Evolutionary conservation across 192 early-diverging fungal genomes (phyloP), one percentile per base, ranked within the genome.

Genomic region (Glomus cerebriforme): DNA sequence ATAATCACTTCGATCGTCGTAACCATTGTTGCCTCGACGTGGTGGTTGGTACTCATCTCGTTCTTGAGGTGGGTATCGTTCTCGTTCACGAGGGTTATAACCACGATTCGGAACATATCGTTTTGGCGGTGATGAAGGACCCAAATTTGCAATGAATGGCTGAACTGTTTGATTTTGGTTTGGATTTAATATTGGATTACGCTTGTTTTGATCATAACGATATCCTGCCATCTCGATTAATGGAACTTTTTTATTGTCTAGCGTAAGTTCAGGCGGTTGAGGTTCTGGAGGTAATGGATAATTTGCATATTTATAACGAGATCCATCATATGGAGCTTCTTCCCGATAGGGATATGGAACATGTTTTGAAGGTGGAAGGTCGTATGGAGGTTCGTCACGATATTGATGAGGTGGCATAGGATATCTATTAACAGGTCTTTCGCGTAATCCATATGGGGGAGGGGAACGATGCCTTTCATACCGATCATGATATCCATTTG

Each of bases 181-280:
- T 37, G 4, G 37, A 37, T 7, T 37, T 43, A 43, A 10, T 43
- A 34, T 75, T 10, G 29, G 15, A 37, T 35, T 70, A n/a, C 75
- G 75, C 60, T 76, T 76, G 24, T 34, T 65, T 35, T 32, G 59
- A 27, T 76, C 75, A 43, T 76, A 76, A 1, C 75, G 58, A 76
- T 76, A 76, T 39, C 75, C 75, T 15, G 75, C 75, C 75, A 76
- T 76, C 35, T 76, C 75, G 15, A 76, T 76, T 35, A 76, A 47
- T n/a, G 75, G 75, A 3, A 76, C n/a, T 27, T 76, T 76, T 29
- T 76, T 60, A 45, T 12, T 29, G 1, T 24, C 45, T 27, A 27
- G 29, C 26, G 59, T 22, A 54, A 13, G 75, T 37, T 76, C 75
- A 26, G 17, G 59, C 35, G 75, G 59, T 12, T 24, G n/a, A 17